phyloP scores from a whole-genome alignment of 139 green algal genomes.

The Trebouxia sp. region DNA sequence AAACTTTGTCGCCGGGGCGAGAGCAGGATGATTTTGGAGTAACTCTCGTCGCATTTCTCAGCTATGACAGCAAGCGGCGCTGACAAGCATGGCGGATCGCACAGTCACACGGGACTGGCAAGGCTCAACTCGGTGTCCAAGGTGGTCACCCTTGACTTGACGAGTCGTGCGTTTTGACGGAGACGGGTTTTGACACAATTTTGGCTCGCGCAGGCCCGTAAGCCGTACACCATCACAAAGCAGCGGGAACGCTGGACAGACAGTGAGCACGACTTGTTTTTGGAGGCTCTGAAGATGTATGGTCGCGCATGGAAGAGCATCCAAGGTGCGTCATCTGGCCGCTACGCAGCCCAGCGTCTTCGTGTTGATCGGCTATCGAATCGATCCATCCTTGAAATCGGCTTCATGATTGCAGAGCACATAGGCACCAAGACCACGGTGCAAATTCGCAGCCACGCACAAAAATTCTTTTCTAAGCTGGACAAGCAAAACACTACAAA shows the following conservation, averaged over 20 bases:
- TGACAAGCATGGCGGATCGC: not conserved
- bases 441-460: conserved; percentile 94
- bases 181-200: not conserved
- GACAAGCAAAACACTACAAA: conserved; percentile 46
- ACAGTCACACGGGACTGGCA: not conserved
- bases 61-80: not conserved
- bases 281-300: conserved; percentile 86
- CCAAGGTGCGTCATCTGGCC: no score
- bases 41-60: no score
- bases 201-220: conserved; percentile 52
- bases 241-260: conserved; percentile 85
- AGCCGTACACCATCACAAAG: conserved; percentile 85
- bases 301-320: conserved; percentile 76
- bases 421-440: conserved; percentile 94
- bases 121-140: not conserved
- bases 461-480: conserved; percentile 92
- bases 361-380: no score
- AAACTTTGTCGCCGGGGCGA: not conserved
- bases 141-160: no score
- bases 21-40: not conserved
- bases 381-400: not conserved
- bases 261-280: conserved; percentile 86
- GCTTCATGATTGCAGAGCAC: conserved; percentile 68
- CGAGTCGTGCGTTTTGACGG: no score
- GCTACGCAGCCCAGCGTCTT: no score